These are phyloP conservation scores for Bonnemaisonia californica DNA, from an alignment of 31 red algal genomes.

Conservation along the genomic window DNA sequence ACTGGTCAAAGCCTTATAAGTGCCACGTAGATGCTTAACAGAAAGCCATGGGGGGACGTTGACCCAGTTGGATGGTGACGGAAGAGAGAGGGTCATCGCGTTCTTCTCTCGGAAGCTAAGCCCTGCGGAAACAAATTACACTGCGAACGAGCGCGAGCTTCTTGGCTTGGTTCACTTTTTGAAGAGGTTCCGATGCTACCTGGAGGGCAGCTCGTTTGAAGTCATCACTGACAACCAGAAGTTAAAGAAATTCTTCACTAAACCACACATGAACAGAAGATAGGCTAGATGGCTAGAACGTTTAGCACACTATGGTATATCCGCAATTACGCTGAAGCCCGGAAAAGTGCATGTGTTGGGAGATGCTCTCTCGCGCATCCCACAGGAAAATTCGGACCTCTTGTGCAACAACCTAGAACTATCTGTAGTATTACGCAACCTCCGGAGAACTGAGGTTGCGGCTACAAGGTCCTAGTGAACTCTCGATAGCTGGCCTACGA, in stretches of 20 bases:
- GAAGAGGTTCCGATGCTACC: conserved; percentile 1
- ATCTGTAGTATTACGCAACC: too few species aligned
- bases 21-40: background rate
- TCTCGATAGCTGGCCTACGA: too few species aligned
- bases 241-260: conserved; percentile 11
- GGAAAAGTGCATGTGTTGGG: background rate
- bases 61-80: conserved; percentile 3
- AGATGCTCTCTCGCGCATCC: background rate
- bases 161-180: background rate
- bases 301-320: background rate
- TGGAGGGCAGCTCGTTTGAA: background rate
- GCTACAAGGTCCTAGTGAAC: too few species aligned
- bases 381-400: too few species aligned
- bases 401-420: too few species aligned
- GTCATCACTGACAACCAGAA: conserved; percentile 4
- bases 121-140: background rate
- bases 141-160: conserved; percentile 8
- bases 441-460: too few species aligned
- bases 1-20: background rate
- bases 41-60: background rate
- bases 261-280: background rate
- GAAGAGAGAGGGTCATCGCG: background rate
- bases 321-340: background rate
- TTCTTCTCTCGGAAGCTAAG: conserved; percentile 9
- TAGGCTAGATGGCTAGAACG: background rate